Base-by-base conservation (phyloP, 768 basidiomycete genomes). In the Auricularia cornea region DNA sequence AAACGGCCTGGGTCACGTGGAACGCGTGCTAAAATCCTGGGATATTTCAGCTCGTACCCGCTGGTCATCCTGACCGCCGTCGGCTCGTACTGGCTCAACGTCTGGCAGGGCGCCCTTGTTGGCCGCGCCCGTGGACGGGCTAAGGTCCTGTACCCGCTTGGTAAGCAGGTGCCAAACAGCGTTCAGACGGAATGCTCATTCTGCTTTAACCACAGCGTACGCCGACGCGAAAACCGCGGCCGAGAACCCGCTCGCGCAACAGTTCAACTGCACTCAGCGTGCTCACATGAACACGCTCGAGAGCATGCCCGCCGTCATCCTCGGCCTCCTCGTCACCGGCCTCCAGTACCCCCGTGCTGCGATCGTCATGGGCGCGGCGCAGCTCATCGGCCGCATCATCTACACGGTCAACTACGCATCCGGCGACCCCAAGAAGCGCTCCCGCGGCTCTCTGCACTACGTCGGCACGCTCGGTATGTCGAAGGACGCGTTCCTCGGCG, bases 381-480 rank as follows among this genome's bases (percentile, higher is more conserved):
- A 79, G 73, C 67, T 75, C 29, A 3, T 76, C 4, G 64, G 69
- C 16, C 81, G 83, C 26, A 32, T 83, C 20, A 16, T 78, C 26
- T 84, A 83, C 65, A 82, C 82, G 30, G 44, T 75, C 4, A 79
- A 80, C 32, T 84, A 84, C 66, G 68, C 73, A 30, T 72, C 75
- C 0, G 83, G 83, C 12, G 69, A 73, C 12, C 81, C 83, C 12
- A 48, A 59, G 54, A 76, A 73, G 68, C 54, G 54, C 54, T 10
- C 4, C 8, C 54, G 54, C 26, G 54, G 54, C 11, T 14, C 4
- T 26, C 4, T 57, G 11, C 54, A 57, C 54, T 57, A 57, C 54
- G 11, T 57, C 28, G 54, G 28, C 30, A 57, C 54, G 10, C 12
- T 30, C 28, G 54, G 54, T 57, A 10, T 26, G 54, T 57, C n/a